phyloP scores from a whole-genome alignment of 2,329 filamentous ascomycete species.

The Dactylellina haptotyla region DNA sequence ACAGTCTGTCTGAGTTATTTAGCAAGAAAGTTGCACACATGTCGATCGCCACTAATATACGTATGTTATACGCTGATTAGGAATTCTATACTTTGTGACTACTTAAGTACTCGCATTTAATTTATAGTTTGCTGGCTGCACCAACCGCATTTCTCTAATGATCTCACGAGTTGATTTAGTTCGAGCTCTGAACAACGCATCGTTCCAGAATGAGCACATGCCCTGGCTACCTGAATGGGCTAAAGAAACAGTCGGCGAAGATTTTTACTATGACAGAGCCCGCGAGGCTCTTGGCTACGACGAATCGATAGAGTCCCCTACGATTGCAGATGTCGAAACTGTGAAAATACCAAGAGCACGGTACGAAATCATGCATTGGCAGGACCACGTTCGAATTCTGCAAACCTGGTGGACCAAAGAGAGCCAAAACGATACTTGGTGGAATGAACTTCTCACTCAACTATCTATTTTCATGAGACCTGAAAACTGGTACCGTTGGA shows the following conservation, averaged over 20 bases:
- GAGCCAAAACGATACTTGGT: slow-evolving; percentile 35
- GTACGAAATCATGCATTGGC: slow-evolving; percentile 42
- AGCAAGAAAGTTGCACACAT: slow-evolving; percentile 40
- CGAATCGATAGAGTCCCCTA: no score
- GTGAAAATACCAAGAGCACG: not conserved
- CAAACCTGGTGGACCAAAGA: slow-evolving; percentile 42
- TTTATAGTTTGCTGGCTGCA: no score
- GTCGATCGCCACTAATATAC: slow-evolving; percentile 27
- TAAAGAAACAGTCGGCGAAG: not conserved
- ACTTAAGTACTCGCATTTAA: no score
- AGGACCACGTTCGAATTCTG: slow-evolving; percentile 31
- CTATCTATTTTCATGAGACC: slow-evolving; percentile 28
- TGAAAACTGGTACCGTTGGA: slow-evolving; percentile 45
- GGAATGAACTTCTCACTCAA: slow-evolving; percentile 31
- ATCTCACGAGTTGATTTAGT: no score
- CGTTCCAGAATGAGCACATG: slow-evolving; percentile 39
- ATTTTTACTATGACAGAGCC: not conserved
- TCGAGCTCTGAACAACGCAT: slow-evolving; percentile 25
- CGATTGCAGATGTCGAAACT: not conserved
- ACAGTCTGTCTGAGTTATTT: slow-evolving; percentile 40
- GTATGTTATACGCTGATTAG: slow-evolving; percentile 19
- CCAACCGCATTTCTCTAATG: no score
- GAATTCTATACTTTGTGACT: no score
- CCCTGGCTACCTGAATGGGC: slow-evolving; percentile 3
- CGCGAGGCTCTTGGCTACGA: not conserved